A percentile compares a stretch with the other conserved stretches of the same genome.
phyloP scores from a whole-genome alignment of 1,284 basidiomycete genomes.

The Laetiporus sulphureus region DNA sequence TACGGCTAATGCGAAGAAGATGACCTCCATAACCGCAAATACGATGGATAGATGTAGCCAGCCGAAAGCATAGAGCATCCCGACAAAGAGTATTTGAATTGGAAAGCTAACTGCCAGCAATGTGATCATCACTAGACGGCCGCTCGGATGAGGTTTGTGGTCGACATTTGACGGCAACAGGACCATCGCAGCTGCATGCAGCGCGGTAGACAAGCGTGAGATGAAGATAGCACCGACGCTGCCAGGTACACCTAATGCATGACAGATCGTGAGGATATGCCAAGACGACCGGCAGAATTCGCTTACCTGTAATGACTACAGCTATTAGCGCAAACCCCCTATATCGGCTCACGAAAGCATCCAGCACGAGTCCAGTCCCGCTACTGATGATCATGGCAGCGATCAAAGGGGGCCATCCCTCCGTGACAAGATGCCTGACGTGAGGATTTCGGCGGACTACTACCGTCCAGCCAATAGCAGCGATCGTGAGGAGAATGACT shows the following conservation, averaged over 20 bases:
- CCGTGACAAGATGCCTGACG: conserved; percentile 65
- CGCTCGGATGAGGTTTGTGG: conserved; percentile 32
- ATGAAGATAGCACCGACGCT: conserved; percentile 89
- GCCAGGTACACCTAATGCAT: conserved; percentile 65
- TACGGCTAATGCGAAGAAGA: conserved; percentile 73
- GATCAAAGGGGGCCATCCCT: conserved; percentile 89
- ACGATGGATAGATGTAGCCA: conserved; percentile 71
- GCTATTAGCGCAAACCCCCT: conserved; percentile 86
- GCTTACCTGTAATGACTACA: conserved; percentile 82
- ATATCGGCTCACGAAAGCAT: conserved; percentile 82
- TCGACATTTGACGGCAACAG: conserved; percentile 15
- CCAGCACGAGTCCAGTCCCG: conserved; percentile 87
- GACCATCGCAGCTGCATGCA: conserved; percentile 54
- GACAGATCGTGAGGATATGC: neutral
- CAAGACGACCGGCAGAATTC: conserved; percentile 4
- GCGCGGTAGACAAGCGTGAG: conserved; percentile 81
- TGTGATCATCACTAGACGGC: conserved; percentile 53
- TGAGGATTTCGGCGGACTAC: conserved; percentile 60
- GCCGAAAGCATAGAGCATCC: conserved; percentile 55
- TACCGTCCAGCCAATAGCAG: conserved; percentile 46
- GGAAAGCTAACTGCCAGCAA: conserved; percentile 73
- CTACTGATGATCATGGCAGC: conserved; percentile 91
- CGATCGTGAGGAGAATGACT: conserved; percentile 52
- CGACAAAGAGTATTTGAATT: conserved; percentile 69
- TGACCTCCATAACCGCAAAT: conserved; percentile 59